Evolutionary conservation across 345 rosid genomes (phyloP), one percentile per base, ranked within the genome.

Genomic region (Microthlaspi erraticum): DNA sequence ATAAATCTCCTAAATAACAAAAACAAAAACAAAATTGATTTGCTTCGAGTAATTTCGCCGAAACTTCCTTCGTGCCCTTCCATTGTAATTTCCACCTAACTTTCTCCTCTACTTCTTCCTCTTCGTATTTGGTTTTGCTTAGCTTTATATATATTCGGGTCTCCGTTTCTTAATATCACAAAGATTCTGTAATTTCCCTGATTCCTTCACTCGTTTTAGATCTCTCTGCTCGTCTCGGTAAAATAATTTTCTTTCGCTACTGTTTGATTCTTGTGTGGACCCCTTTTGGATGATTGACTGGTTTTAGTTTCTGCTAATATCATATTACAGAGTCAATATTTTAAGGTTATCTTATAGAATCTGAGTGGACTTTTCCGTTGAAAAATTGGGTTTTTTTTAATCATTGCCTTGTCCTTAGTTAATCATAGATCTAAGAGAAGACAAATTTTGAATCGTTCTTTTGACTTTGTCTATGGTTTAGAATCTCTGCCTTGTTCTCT

Each of bases 401-500:
- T 1, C 23, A 10, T 10, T 20, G 32, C 2, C 17, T 4, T 34
- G 6, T 7, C 4, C 0, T 68, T 33, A 13, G 20, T 10, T 11
- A 59, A 58, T 70, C 11, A 37, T 44, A 33, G 20, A 20, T n/a
- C n/a, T 12, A 37, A 3, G 20, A 13, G 32, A 45, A 49, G 66
- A 26, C 49, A 29, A 48, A 5, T 3, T 37, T 59, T 29, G 59
- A 26, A 7, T 12, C 14, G 53, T 11, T 55, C 58, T 20, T 11
- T 62, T 10, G 44, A 37, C 77, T 56, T 72, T 14, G 2, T 45
- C 6, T 46, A 3, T 9, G 32, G 43, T 16, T 64, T 11, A 55
- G 39, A 49, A 29, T 42, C 45, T 65, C 42, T 38, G 34, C 20
- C 53, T 64, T 73, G 59, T 38, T 61, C 26, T 43, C 29, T 62